Percentiles rank a stretch among this genome's conserved stretches.
Evolutionary conservation across 2,329 filamentous ascomycete species (phyloP).

Genomic region (Cryphonectria japonica): DNA sequence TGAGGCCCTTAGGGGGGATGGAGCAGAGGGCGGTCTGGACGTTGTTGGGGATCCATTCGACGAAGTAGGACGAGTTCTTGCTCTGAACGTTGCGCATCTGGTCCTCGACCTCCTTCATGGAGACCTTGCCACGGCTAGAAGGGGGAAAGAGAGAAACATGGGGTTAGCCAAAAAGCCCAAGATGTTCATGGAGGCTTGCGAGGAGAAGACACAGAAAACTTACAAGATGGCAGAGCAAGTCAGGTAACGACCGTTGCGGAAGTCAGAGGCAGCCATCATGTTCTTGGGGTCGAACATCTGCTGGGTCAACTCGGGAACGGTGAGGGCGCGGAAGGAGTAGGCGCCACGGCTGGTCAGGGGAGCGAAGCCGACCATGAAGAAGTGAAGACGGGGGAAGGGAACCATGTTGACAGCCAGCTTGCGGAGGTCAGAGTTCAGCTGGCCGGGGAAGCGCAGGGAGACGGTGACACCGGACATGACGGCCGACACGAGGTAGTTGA

Average conservation of each 20-base stretch:
- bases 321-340: conserved; percentile 95
- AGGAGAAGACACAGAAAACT: conserved; percentile 40
- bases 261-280: conserved; percentile 99
- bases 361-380: conserved; percentile 99
- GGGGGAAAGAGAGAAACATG: conserved; percentile 30
- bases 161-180: neutral
- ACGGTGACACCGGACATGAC: conserved; percentile 99
- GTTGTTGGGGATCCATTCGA: conserved; percentile 99
- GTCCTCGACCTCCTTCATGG: conserved; percentile 99
- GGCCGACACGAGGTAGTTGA: conserved; percentile 99
- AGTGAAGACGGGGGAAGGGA: conserved; percentile 99
- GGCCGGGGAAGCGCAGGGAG: conserved; percentile 97
- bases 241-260: conserved; percentile 99
- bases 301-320: conserved; percentile 97
- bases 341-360: conserved; percentile 87
- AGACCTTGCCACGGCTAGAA: conserved; percentile 90
- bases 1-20: conserved; percentile 94
- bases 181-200: neutral
- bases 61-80: conserved; percentile 99
- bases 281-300: conserved; percentile 99
- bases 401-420: conserved; percentile 99
- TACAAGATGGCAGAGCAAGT: conserved; percentile 99
- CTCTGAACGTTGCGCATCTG: conserved; percentile 99
- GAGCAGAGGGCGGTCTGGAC: conserved; percentile 99
- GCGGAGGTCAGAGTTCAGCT: conserved; percentile 99